phyloP scores from a whole-genome alignment of 352 stramenopile genomes.

The Phytophthora cajani region DNA sequence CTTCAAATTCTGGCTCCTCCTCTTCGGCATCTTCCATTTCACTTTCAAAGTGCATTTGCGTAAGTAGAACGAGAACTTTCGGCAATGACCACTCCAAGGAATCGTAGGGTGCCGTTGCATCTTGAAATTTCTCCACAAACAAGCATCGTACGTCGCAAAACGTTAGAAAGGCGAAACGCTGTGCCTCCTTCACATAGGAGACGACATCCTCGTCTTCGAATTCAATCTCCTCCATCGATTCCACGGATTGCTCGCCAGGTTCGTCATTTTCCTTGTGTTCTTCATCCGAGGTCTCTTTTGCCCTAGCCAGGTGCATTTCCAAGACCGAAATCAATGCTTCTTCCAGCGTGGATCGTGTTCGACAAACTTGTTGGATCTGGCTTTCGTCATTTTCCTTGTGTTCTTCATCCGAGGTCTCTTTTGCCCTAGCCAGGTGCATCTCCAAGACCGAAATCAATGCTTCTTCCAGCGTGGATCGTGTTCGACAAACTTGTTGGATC shows the following conservation, averaged over 20 bases:
- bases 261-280: conserved; percentile 41
- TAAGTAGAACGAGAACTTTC: conserved; percentile 71
- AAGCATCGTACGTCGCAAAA: conserved; percentile 85
- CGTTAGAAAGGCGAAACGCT: conserved; percentile 73
- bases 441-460: conserved; percentile 68
- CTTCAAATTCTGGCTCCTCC: conserved; percentile 47
- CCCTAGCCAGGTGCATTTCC: conserved; percentile 77
- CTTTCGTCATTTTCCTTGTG: conserved; percentile 40
- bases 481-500: conserved; percentile 51
- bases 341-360: conserved; percentile 56
- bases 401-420: conserved; percentile 32
- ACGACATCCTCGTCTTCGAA: conserved; percentile 61
- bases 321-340: conserved; percentile 68
- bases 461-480: conserved; percentile 61
- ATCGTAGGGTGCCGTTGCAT: conserved; percentile 62
- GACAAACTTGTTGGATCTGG: conserved; percentile 41
- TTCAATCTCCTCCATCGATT: conserved; percentile 72
- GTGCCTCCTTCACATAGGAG: conserved; percentile 66
- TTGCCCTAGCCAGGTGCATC: conserved; percentile 72
- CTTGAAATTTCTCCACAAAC: conserved; percentile 86
- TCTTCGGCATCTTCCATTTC: conserved; percentile 70
- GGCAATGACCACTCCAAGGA: conserved; percentile 72
- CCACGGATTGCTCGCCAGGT: conserved; percentile 24
- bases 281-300: conserved; percentile 30
- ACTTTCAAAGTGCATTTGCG: conserved; percentile 86